phyloP scores from a whole-genome alignment of 441 rosid genomes.

The Erodium chrysanthum region DNA sequence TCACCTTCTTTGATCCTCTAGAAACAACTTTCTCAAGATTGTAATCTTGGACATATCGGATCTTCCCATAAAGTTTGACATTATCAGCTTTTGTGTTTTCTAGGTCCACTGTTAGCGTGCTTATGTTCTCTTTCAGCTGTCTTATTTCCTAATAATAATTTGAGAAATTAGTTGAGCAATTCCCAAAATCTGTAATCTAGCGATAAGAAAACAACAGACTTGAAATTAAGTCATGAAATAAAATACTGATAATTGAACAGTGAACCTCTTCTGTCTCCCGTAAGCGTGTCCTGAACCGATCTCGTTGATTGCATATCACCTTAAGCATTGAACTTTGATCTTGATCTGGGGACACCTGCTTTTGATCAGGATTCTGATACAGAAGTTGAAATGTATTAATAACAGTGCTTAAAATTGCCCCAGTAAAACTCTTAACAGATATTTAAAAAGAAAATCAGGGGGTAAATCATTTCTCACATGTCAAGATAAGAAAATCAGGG shows the following conservation, averaged over 20 bases:
- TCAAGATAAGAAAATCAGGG: background rate
- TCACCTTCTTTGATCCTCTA: conserved; percentile 84
- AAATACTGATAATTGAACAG: too few species aligned
- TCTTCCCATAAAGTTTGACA: conserved; percentile 89
- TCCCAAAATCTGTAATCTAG: background rate
- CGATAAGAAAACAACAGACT: conserved; percentile 1
- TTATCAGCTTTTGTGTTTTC: conserved; percentile 94
- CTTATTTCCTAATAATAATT: conserved; percentile 54
- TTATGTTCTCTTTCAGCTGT: conserved; percentile 77
- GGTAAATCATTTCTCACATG: background rate
- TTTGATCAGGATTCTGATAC: conserved; percentile 55
- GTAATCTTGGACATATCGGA: conserved; percentile 92
- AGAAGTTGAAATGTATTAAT: conserved; percentile 13
- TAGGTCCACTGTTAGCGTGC: conserved; percentile 60
- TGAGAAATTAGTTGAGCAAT: conserved; percentile 11
- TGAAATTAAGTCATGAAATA: background rate
- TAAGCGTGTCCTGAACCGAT: conserved; percentile 76
- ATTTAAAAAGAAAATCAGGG: background rate
- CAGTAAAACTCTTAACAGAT: background rate
- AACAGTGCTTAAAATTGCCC: background rate
- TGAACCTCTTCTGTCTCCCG: conserved; percentile 88
- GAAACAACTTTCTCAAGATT: conserved; percentile 86
- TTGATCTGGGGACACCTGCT: conserved; percentile 67
- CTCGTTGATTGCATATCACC: conserved; percentile 94
- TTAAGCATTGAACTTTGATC: conserved; percentile 97